Base-by-base conservation (phyloP, 139 green algal species). In the Monoraphidium neglectum region DNA sequence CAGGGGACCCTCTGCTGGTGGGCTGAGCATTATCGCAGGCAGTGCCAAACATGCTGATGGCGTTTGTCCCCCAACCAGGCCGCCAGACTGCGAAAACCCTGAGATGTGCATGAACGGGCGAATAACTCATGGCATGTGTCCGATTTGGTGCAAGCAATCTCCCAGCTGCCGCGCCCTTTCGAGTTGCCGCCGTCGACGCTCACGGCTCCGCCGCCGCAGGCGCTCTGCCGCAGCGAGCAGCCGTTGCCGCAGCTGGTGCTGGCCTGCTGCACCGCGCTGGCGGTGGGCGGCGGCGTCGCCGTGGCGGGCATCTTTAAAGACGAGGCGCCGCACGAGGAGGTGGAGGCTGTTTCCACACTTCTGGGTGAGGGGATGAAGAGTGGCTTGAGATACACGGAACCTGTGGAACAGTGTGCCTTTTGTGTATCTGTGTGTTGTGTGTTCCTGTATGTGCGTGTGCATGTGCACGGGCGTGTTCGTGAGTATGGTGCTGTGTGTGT, bases 181-280 rank as follows among this genome's bases (percentile, higher is more conserved):
- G n/a, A n/a, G n/a, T 38, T 36, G 28, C 6, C 21, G n/a, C 65
- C 56, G 65, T 15, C 67, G n/a, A n/a, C n/a, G n/a, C n/a, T n/a
- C n/a, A n/a, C 8, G 59, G 43, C n/a, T 24, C 28, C 28, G 35
- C 32, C 47, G 4, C 28, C 61, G 72, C 72, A 78, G 72, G 73
- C 63, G 23, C 66, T 79, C 32, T 79, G 73, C 63, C 63, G 64
- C 23, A 32, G 24, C 15, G 73, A 79, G 63, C n/a, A 67, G 2
- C 73, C 62, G 8, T 73, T 63, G 46, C 73, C 73, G 4, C 73
- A 79, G 64, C 63, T 79, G 21, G 73, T 79, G 63, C 49, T 79
- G 33, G 23, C n/a, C 21, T 79, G 47, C 47, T 79, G 73, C 51
- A 79, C 63, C 23, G 73, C 73, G 36, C 49, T 79, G 35, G 73